phyloP scores from a whole-genome alignment of 257 asterid species.

The Striga asiatica region DNA sequence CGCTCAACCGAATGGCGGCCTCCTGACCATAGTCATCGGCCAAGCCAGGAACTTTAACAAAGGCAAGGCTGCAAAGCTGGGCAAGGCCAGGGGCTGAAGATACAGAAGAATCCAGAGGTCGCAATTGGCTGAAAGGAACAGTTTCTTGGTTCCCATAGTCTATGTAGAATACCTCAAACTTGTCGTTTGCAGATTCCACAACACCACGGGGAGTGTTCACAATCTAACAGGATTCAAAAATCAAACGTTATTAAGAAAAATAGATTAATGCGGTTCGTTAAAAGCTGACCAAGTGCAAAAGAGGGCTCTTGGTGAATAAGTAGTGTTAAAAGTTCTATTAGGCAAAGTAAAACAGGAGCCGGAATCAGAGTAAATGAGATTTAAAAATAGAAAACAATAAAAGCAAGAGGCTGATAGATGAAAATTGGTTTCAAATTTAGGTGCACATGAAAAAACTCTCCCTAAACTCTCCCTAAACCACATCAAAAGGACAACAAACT shows the following conservation, averaged over 20 bases:
- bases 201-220: conserved; percentile 73
- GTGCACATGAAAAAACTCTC: too few species aligned
- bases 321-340: too few species aligned
- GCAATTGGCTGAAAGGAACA: conserved; percentile 58
- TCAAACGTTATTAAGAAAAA: not conserved
- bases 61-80: conserved; percentile 83
- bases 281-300: too few species aligned
- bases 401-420: too few species aligned
- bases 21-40: conserved; percentile 91
- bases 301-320: too few species aligned
- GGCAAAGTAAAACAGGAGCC: too few species aligned
- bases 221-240: conserved; percentile 30
- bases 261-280: too few species aligned
- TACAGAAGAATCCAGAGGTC: conserved; percentile 67
- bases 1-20: conserved; percentile 61
- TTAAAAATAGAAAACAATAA: too few species aligned
- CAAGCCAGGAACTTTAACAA: conserved; percentile 62
- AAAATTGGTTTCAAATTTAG: too few species aligned
- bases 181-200: conserved; percentile 59
- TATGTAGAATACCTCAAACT: conserved; percentile 84
- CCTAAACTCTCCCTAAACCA: too few species aligned
- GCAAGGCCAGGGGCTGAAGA: conserved; percentile 80
- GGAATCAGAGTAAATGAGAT: too few species aligned
- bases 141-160: conserved; percentile 94
- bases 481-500: too few species aligned